Evolutionary conservation across 1,139 yeast species (phyloP), one percentile per base, ranked within the genome.

Genomic region (Saccharomyces hybrid): DNA sequence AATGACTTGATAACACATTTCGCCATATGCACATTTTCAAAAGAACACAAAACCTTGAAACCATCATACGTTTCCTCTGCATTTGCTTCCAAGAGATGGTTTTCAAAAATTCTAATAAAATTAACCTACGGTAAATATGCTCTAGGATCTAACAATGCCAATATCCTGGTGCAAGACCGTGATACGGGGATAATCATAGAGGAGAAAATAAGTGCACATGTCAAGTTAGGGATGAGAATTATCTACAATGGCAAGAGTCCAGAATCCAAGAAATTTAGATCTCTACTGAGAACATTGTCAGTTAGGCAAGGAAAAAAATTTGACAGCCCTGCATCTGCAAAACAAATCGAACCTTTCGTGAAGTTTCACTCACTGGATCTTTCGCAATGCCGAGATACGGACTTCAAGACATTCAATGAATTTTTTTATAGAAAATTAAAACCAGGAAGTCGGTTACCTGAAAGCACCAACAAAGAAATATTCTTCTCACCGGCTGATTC

Each of bases 81-180:
- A 55, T 82, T 86, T 61, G 98, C 98, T 0, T 81, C 93, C 2
- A 84, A 88, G 62, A 81, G 93, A 59, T 90, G 98, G 98, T 88
- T 87, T 63, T 79, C 91, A 4, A 89, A 87, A 64, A 80, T 87
- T 2, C 75, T 90, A 57, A 86, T 90, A 54, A 91, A 89, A 66
- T 74, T 93, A 50, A 88, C 95, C 0, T 90, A 89, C 67, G 99
- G 99, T 0, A 86, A 86, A 62, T 87, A 90, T 68, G 82, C 84
- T 51, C 73, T 91, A 31, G 99, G 99, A 1, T 86, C 90, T 42
- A 88, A 91, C 66, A 88, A 95, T 50, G 99, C 98, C 12, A 91
- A 91, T 66, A 93, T 93, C 47, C 75, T 93, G 53, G 98, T 93
- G 2, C 98, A 93, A 69, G 97, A 93, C 70, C 76, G 99, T 60